Percentiles rank a stretch among this genome's conserved stretches.
These are phyloP conservation scores for Claviceps capensis DNA, from an alignment of 2,329 filamentous ascomycete species.

Conservation along the genomic window DNA sequence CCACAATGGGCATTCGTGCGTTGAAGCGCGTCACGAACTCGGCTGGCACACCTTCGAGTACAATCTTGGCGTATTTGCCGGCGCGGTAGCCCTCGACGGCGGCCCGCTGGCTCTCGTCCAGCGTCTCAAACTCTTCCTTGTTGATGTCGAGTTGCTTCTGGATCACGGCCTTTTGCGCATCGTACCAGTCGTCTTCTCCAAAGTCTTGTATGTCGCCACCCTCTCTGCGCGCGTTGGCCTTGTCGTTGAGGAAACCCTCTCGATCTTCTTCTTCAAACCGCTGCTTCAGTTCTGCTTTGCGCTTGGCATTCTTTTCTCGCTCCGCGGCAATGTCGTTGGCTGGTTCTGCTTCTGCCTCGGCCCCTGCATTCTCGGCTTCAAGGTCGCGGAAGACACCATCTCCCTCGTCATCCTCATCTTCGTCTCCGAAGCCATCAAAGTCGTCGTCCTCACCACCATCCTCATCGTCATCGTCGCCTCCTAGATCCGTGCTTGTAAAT, in stretches of 20 bases:
- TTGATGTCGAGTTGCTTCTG: conserved; percentile 97
- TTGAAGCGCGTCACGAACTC: conserved; percentile 82
- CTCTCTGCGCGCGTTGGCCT: conserved; percentile 60
- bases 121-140: conserved; percentile 74
- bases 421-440: conserved; percentile 36
- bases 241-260: conserved; percentile 90
- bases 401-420: conserved; percentile 54
- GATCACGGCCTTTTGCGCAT: conserved; percentile 84
- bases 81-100: conserved; percentile 84
- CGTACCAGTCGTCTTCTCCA: conserved; percentile 98
- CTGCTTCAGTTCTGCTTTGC: conserved; percentile 88
- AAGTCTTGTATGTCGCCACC: conserved; percentile 63
- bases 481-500: conserved; percentile 58
- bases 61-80: conserved; percentile 83
- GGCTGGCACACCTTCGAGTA: conserved; percentile 76
- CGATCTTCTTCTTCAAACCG: conserved; percentile 95
- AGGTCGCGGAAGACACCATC: conserved; percentile 79
- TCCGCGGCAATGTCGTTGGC: conserved; percentile 63
- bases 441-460: conserved; percentile 37
- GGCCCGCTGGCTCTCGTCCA: conserved; percentile 72
- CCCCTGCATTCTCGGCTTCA: conserved; percentile 35
- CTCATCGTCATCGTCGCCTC: conserved; percentile 21
- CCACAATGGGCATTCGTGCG: conserved; percentile 66
- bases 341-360: conserved; percentile 25
- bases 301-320: conserved; percentile 75